Percentiles rank a stretch among this genome's conserved stretches.
phyloP scores from a whole-genome alignment of 2,329 filamentous ascomycete species.

The Keithomyces neogunnii region DNA sequence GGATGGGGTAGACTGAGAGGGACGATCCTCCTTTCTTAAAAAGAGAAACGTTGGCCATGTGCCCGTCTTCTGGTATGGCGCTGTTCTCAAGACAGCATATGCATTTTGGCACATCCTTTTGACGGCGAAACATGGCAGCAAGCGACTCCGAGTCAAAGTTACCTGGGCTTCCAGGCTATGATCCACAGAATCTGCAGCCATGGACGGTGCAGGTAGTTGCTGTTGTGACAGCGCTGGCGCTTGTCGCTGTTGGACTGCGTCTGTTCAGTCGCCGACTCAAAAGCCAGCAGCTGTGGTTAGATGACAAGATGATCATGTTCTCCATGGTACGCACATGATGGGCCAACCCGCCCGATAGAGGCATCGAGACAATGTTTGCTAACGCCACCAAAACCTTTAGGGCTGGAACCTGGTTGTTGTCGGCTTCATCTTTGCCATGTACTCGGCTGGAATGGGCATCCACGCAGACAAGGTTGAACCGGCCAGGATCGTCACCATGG shows the following conservation, averaged over 20 bases:
- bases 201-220: constrained; percentile 30
- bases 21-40: background rate
- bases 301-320: constrained; percentile 39
- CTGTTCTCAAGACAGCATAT: background rate
- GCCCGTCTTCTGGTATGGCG: background rate
- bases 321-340: constrained; percentile 30
- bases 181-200: constrained; percentile 28
- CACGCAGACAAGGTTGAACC: constrained; percentile 31
- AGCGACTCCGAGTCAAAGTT: constrained; percentile 8
- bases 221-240: constrained; percentile 31
- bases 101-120: background rate
- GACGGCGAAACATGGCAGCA: constrained; percentile 3
- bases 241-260: constrained; percentile 28
- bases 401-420: constrained; percentile 33
- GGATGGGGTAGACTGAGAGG: too few relatives aligned
- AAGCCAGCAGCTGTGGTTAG: constrained; percentile 35
- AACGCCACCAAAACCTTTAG: constrained; percentile 13
- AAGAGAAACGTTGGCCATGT: background rate
- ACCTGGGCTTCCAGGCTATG: constrained; percentile 12
- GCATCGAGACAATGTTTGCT: background rate
- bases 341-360: too few relatives aligned
- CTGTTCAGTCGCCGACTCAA: constrained; percentile 31
- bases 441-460: constrained; percentile 35
- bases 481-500: constrained; percentile 31
- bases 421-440: constrained; percentile 40